Conservation (phyloP, 805 yeast genomes). For the Myxozyma geophila region DNA sequence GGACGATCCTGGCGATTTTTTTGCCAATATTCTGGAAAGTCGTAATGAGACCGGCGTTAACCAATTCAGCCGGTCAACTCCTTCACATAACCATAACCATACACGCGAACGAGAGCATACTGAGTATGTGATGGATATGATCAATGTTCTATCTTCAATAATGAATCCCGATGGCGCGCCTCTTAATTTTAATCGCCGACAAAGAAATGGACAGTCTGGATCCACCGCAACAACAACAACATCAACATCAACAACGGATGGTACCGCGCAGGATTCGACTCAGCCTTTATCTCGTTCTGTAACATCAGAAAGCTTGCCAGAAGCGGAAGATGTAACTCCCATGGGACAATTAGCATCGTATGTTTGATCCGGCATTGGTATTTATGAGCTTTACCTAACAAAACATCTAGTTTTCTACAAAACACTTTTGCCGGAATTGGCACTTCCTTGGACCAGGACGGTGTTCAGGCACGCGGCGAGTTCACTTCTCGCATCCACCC, state of each 20-base stretch:
- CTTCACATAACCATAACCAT: slow-evolving; percentile 38
- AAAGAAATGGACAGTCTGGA: not conserved
- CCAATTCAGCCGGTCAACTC: not conserved
- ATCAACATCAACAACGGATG: no score
- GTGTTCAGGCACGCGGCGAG: not conserved
- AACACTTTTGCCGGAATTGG: slow-evolving; percentile 22
- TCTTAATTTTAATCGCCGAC: not conserved
- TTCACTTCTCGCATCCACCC: not conserved
- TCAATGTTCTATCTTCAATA: slow-evolving; percentile 19
- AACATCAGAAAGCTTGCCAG: no score
- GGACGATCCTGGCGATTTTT: not conserved
- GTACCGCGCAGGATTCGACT: no score
- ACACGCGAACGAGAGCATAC: not conserved
- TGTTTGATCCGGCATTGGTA: not conserved
- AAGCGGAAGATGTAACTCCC: slow-evolving; percentile 8
- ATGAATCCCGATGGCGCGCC: slow-evolving; percentile 6
- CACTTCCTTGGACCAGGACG: not conserved
- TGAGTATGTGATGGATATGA: slow-evolving; percentile 20
- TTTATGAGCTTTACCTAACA: not conserved
- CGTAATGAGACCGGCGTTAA: no score
- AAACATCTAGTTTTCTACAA: slow-evolving; percentile 30
- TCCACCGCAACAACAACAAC: not conserved
- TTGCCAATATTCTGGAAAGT: slow-evolving; percentile 4
- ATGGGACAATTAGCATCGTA: slow-evolving; percentile 30
- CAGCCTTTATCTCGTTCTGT: no score